Percentiles rank a stretch among this genome's conserved stretches.
Evolutionary conservation across 1,139 yeast genomes (phyloP).

Genomic region (Candida sp.): DNA sequence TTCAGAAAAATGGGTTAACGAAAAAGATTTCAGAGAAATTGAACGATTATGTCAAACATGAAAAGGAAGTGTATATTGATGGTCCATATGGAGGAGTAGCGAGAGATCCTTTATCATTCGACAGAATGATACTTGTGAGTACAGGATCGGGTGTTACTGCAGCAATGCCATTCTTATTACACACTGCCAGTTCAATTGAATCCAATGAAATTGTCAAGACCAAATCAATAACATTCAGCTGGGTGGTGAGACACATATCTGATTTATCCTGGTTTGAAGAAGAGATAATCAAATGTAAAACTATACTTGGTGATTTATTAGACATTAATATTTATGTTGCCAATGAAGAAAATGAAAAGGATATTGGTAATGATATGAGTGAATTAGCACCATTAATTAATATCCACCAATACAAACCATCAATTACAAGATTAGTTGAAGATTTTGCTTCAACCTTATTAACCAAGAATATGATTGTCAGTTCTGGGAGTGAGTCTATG

Average conservation of each 20-base stretch:
- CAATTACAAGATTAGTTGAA: conserved; percentile 16
- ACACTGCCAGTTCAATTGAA: conserved; percentile 13
- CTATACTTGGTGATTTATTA: conserved; percentile 19
- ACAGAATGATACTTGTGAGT: conserved; percentile 40
- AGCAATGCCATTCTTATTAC: conserved; percentile 44
- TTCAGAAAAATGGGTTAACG: conserved; percentile 54
- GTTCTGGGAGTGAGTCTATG: conserved; percentile 50
- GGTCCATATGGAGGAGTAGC: conserved; percentile 65
- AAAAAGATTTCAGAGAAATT: conserved; percentile 22
- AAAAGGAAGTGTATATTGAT: conserved; percentile 44
- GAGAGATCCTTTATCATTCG: conserved; percentile 49
- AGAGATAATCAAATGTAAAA: conserved; percentile 32
- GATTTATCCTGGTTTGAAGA: conserved; percentile 44
- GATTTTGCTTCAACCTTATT: conserved; percentile 20
- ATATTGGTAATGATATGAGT: conserved; percentile 5
- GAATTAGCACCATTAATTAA: not conserved
- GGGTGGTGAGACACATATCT: conserved; percentile 41
- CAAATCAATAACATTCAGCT: conserved; percentile 38
- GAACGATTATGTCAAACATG: conserved; percentile 16
- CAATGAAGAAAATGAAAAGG: conserved; percentile 11
- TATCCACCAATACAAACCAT: conserved; percentile 32
- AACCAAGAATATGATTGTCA: conserved; percentile 42
- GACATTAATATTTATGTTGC: conserved; percentile 25
- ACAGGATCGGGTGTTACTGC: conserved; percentile 60
- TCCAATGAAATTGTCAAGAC: conserved; percentile 13